Evolutionary conservation across 2,329 filamentous ascomycete species (phyloP).

Genomic region (Penicillium sp.): DNA sequence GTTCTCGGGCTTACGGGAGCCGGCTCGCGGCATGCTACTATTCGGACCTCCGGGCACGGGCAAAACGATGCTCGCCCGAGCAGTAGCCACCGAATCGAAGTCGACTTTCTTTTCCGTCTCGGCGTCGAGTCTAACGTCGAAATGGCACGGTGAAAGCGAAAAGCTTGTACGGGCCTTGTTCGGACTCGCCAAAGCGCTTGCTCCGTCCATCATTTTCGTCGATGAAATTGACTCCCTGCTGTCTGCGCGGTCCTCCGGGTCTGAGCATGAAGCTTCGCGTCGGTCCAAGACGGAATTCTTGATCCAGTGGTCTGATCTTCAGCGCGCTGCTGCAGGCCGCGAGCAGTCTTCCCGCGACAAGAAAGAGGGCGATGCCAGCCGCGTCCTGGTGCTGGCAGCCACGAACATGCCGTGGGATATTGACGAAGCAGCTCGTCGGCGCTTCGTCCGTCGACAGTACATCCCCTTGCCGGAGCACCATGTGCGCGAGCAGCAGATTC

Average conservation of each 20-base stretch:
- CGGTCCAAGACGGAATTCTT: constrained; percentile 97
- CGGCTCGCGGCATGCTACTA: constrained; percentile 88
- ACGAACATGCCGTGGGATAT: constrained; percentile 98
- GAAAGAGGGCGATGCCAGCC: constrained; percentile 73
- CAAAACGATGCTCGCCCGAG: constrained; percentile 95
- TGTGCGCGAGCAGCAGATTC: constrained; percentile 75
- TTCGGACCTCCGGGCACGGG: constrained; percentile 98
- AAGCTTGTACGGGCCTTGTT: constrained; percentile 94
- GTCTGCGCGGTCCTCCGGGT: constrained; percentile 70
- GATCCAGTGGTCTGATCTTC: constrained; percentile 94
- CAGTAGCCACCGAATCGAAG: constrained; percentile 88
- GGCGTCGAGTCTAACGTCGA: constrained; percentile 88
- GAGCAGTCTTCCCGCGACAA: constrained; percentile 62
- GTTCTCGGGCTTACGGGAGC: constrained; percentile 92
- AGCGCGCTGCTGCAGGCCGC: constrained; percentile 83
- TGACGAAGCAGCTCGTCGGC: constrained; percentile 84
- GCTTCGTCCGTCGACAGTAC: constrained; percentile 92
- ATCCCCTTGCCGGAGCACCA: constrained; percentile 86
- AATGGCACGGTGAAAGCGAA: constrained; percentile 93
- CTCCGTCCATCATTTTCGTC: constrained; percentile 95
- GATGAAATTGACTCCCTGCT: constrained; percentile 96
- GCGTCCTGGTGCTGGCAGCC: constrained; percentile 88
- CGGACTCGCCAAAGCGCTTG: constrained; percentile 78
- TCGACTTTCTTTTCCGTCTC: constrained; percentile 98
- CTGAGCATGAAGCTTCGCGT: constrained; percentile 88